Evolutionary conservation across 2,329 filamentous ascomycete species (phyloP).

Genomic region (Neonectria sp.): DNA sequence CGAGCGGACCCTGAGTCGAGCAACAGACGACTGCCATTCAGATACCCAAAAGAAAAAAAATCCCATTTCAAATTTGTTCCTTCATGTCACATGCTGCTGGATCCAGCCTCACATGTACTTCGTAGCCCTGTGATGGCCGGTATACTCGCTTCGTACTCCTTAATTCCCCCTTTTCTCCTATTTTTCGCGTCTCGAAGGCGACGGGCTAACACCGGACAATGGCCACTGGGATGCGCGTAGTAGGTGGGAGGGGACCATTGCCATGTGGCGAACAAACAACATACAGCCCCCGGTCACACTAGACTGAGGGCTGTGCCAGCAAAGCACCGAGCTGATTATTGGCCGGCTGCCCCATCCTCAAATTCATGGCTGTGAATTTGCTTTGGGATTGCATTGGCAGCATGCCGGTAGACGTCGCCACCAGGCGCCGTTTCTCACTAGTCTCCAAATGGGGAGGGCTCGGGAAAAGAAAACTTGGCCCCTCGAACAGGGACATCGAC

Average conservation of each 20-base stretch:
- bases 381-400: constrained; percentile 15
- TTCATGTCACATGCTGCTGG: constrained; percentile 21
- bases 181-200: constrained; percentile 4
- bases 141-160: background rate
- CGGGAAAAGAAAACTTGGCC: background rate
- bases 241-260: constrained; percentile 14
- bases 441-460: background rate
- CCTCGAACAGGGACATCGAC: background rate
- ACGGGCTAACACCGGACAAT: background rate
- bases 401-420: constrained; percentile 8
- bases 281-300: constrained; percentile 23
- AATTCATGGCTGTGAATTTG: constrained; percentile 5
- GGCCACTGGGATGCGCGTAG: constrained; percentile 4
- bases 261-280: constrained; percentile 37
- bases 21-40: constrained; percentile 19
- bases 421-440: constrained; percentile 3
- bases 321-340: constrained; percentile 19
- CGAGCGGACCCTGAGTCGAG: constrained; percentile 20
- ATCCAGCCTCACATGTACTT: background rate
- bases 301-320: constrained; percentile 25
- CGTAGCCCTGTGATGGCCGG: background rate
- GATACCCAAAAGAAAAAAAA: constrained; percentile 13
- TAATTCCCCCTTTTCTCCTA: background rate
- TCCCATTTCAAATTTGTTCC: constrained; percentile 29
- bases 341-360: background rate